Evolutionary conservation across 306 rosid species (phyloP).

Genomic region (Lathyrus sativus): DNA sequence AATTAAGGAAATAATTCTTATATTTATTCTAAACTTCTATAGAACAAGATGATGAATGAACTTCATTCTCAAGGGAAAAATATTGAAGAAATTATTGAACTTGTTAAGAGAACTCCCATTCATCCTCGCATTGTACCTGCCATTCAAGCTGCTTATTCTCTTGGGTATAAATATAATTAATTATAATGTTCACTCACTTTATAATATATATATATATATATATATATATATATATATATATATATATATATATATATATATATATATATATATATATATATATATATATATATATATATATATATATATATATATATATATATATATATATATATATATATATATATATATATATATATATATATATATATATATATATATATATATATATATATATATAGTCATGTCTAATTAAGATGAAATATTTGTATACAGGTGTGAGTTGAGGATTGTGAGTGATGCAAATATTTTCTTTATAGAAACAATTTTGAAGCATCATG

Average conservation of each 20-base stretch:
- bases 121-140: slow-evolving; percentile 56
- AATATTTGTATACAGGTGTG: slow-evolving; percentile 53
- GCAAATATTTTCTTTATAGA: slow-evolving; percentile 67
- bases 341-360: not conserved
- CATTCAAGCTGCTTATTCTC: slow-evolving; percentile 55
- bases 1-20: not conserved
- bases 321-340: not conserved
- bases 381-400: not conserved
- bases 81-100: slow-evolving; percentile 47
- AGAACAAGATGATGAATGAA: slow-evolving; percentile 63
- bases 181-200: not conserved
- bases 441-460: slow-evolving; percentile 63
- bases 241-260: not conserved
- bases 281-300: not conserved
- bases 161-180: slow-evolving; percentile 48
- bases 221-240: not conserved
- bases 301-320: not conserved
- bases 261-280: not conserved
- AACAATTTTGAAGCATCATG: slow-evolving; percentile 61
- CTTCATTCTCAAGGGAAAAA: slow-evolving; percentile 60
- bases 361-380: not conserved
- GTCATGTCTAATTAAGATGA: not conserved
- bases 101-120: slow-evolving; percentile 53
- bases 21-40: not conserved
- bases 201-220: not conserved